These are phyloP conservation scores for Vanilla planifolia DNA, from an alignment of 106 monocot species.

Conservation along the genomic window DNA sequence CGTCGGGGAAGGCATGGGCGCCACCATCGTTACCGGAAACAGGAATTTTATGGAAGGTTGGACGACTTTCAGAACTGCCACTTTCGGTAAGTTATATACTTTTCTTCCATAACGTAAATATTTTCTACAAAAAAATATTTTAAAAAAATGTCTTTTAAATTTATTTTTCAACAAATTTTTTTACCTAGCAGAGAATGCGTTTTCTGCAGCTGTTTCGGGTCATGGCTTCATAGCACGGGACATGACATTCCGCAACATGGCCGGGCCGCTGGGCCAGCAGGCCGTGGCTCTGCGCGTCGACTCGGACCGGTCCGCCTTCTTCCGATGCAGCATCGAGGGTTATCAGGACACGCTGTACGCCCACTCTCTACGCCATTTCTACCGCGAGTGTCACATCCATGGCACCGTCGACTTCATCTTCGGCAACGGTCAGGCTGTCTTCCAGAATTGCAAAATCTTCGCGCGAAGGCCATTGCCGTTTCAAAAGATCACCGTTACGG, in stretches of 20 bases:
- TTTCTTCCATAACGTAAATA: neutral
- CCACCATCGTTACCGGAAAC: constrained; percentile 58
- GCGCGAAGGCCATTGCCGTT: constrained; percentile 35
- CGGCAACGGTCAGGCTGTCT: constrained; percentile 67
- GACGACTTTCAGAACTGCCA: constrained; percentile 87
- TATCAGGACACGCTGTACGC: constrained; percentile 93
- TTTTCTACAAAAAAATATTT: neutral
- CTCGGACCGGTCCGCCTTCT: constrained; percentile 79
- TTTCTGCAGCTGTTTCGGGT: constrained; percentile 65
- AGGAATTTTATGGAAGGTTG: constrained; percentile 69
- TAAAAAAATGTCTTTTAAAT: neutral
- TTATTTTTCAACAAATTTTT: neutral
- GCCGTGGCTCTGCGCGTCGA: constrained; percentile 85
- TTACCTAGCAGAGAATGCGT: too few species aligned
- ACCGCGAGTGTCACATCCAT: constrained; percentile 76
- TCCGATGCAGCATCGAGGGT: constrained; percentile 85
- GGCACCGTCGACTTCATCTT: constrained; percentile 96
- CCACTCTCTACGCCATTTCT: constrained; percentile 90
- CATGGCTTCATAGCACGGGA: constrained; percentile 80
- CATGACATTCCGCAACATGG: constrained; percentile 75
- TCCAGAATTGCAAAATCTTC: constrained; percentile 73
- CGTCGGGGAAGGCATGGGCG: constrained; percentile 77
- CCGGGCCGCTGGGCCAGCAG: constrained; percentile 57
- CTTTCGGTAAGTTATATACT: constrained; percentile 43
- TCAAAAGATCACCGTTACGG: constrained; percentile 70